Evolutionary conservation across 2,329 filamentous ascomycete species (phyloP), one percentile per base, ranked within the genome.

Genomic region (Tolypocladium sp.): DNA sequence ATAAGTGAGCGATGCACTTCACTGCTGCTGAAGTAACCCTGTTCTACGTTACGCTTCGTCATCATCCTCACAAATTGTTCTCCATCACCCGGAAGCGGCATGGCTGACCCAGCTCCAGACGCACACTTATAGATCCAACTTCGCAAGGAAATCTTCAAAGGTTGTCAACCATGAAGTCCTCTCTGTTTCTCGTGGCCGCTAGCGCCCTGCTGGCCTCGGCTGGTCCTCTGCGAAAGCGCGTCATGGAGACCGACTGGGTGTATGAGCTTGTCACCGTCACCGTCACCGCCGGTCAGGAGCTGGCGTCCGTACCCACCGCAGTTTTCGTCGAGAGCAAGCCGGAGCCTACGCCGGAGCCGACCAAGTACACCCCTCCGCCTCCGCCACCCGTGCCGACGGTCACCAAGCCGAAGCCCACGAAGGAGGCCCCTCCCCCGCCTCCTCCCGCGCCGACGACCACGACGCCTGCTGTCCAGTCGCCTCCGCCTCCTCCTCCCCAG

Each of bases 91-190:
- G 25, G 20, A 30, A 33, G 27, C 41, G 58, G 54, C 56, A 60
- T 40, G 37, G 46, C 58, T 54, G 25, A 59, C 40, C 8, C 20
- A 35, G 17, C 30, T 44, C 35, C 25, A 42, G 42, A 22, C 41
- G 10, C 25, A 44, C 42, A 51, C 30, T 35, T 44, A 38, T 57
- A 54, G 30, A 46, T 27, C 13, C 37, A 27, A 44, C 46, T 53
- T 54, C 35, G 30, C 52, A 44, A 35, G 12, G 17, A 22, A n/a
- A 44, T 40, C 61, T 57, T 59, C 51, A 42, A 20, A 42, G 41
- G 40, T 58, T 56, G 51, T 38, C 57, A 58, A 79, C 70, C 63
- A 83, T 83, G 80, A 82, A 80, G 75, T 71, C 76, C 54, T 79
- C 79, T 55, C 61, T 77, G 59, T 70, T 77, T 63, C 69, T 83